Conservation (phyloP, 768 basidiomycete genomes). For the Boletus tylopilopsis region DNA sequence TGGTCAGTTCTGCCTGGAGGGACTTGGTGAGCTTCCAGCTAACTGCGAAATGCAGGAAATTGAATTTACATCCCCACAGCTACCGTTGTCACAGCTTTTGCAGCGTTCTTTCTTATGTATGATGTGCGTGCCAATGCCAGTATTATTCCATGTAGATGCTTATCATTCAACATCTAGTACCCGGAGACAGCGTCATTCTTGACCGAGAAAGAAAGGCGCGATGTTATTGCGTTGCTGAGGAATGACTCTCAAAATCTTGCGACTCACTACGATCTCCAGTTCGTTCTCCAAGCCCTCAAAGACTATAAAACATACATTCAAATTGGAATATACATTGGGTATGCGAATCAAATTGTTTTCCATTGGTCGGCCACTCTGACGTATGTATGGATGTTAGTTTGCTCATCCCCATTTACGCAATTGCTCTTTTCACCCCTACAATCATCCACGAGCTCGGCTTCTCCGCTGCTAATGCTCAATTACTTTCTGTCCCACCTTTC, state of each 20-base stretch:
- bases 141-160: background rate
- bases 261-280: conserved; percentile 42
- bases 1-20: conserved; percentile 30
- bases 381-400: conserved; percentile 26
- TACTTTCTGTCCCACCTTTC: conserved; percentile 49
- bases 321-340: conserved; percentile 41
- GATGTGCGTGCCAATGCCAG: conserved; percentile 35
- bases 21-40: conserved; percentile 15
- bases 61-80: conserved; percentile 9
- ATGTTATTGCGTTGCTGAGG: conserved; percentile 35
- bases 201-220: conserved; percentile 39
- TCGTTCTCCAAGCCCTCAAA: conserved; percentile 45
- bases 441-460: conserved; percentile 50
- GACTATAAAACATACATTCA: conserved; percentile 42
- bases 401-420: conserved; percentile 44
- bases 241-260: conserved; percentile 43
- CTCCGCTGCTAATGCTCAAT: conserved; percentile 47
- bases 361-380: background rate
- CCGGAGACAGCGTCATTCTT: conserved; percentile 58
- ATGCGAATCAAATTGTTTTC: conserved; percentile 5
- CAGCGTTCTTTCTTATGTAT: conserved; percentile 48
- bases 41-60: background rate
- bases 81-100: conserved; percentile 17
- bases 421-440: conserved; percentile 50
- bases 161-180: conserved; percentile 33